Conservation (phyloP, 768 basidiomycete genomes). For the Boletales sp. region DNA sequence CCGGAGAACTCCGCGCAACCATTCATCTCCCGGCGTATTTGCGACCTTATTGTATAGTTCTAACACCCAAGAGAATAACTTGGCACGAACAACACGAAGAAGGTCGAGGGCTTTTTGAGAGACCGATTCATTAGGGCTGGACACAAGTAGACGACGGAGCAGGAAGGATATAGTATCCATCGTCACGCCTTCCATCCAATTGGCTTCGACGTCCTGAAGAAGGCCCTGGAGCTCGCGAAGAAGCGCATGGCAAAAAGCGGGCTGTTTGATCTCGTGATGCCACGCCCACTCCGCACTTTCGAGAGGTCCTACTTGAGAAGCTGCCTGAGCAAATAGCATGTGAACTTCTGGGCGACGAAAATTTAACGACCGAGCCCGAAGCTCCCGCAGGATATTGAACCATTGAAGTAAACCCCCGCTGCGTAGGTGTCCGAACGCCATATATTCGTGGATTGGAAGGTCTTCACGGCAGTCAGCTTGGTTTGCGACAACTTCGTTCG, state of each 20-base stretch:
- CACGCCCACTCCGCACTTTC: constrained; percentile 25
- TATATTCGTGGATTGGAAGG: constrained; percentile 42
- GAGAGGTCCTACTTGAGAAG: constrained; percentile 38
- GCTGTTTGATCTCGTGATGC: constrained; percentile 35
- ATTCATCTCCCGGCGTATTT: neutral
- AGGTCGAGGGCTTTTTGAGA: constrained; percentile 18
- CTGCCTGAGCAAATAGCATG: constrained; percentile 39
- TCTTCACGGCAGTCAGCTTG: constrained; percentile 39
- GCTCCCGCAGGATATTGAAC: constrained; percentile 45
- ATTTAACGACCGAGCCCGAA: constrained; percentile 34
- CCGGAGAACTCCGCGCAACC: constrained; percentile 5
- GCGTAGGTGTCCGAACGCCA: constrained; percentile 42
- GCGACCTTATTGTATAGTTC: constrained; percentile 26
- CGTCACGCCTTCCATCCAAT: constrained; percentile 36
- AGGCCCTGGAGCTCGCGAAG: constrained; percentile 32
- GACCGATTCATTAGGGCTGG: constrained; percentile 9
- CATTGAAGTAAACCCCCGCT: constrained; percentile 46
- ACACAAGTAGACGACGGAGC: constrained; percentile 33
- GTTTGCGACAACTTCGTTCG: constrained; percentile 39
- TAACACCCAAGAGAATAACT: constrained; percentile 34
- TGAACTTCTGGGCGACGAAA: constrained; percentile 40
- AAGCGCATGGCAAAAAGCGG: constrained; percentile 32
- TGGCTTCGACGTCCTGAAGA: constrained; percentile 32
- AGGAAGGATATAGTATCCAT: constrained; percentile 33
- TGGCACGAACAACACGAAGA: constrained; percentile 28